These are phyloP conservation scores for Acmispon strigosus DNA, from an alignment of 306 rosid species.

Conservation along the genomic window DNA sequence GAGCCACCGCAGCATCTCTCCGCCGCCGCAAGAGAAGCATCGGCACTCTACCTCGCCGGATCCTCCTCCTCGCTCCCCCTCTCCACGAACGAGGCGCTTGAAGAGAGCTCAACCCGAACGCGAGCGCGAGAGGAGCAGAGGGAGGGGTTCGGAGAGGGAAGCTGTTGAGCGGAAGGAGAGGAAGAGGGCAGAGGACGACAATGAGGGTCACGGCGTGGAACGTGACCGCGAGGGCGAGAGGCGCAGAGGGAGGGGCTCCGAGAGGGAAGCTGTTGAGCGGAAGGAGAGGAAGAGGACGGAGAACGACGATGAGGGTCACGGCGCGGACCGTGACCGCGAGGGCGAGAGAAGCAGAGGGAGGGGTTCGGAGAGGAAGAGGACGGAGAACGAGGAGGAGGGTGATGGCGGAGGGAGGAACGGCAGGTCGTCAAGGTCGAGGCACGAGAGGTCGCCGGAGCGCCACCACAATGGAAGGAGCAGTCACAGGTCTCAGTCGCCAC, in stretches of 20 bases:
- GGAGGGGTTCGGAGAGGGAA: conserved; percentile 47
- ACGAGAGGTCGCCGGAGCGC: conserved; percentile 39
- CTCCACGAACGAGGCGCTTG: conserved; percentile 54
- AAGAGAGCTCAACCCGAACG: conserved; percentile 32
- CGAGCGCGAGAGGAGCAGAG: conserved; percentile 2
- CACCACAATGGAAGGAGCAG: conserved; percentile 40
- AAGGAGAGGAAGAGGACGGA: too few relatives aligned
- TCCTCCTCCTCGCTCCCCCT: conserved; percentile 37
- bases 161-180: conserved; percentile 45
- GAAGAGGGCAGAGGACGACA: conserved; percentile 2
- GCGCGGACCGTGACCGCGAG: too few relatives aligned
- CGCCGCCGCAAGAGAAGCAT: conserved; percentile 27
- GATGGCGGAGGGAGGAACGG: conserved; percentile 7
- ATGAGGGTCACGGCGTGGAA: neutral
- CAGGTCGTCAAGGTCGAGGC: conserved; percentile 54
- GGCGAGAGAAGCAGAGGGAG: conserved; percentile 18
- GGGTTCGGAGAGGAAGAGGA: conserved; percentile 40
- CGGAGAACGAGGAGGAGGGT: neutral
- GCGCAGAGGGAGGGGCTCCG: neutral
- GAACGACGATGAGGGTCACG: neutral
- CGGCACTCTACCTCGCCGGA: conserved; percentile 32
- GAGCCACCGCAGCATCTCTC: conserved; percentile 31
- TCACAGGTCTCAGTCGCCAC: conserved; percentile 53
- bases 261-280: too few relatives aligned
- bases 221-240: conserved; percentile 22